phyloP scores from a whole-genome alignment of 805 yeast species.

The Candida chauliodis region DNA sequence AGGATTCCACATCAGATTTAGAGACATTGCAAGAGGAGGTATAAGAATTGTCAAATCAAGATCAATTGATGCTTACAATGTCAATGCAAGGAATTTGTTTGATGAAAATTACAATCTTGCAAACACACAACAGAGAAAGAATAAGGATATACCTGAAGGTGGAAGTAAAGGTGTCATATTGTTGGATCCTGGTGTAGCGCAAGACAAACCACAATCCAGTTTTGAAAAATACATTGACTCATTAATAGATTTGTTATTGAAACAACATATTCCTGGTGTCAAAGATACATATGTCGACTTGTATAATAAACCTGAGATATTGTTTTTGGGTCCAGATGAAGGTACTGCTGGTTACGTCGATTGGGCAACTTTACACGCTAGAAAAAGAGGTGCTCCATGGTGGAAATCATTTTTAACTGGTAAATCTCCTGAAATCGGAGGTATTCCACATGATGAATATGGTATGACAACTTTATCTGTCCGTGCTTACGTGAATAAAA shows the following conservation, averaged over 20 bases:
- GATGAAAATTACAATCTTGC: slow-evolving; percentile 97
- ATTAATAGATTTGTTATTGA: slow-evolving; percentile 75
- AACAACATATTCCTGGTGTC: slow-evolving; percentile 64
- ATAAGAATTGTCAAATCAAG: slow-evolving; percentile 90
- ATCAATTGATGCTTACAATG: slow-evolving; percentile 77
- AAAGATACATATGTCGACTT: slow-evolving; percentile 83
- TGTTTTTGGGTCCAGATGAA: slow-evolving; percentile 99
- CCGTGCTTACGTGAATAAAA: slow-evolving; percentile 83
- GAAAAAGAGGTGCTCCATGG: slow-evolving; percentile 89
- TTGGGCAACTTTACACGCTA: slow-evolving; percentile 97
- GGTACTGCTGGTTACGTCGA: slow-evolving; percentile 94
- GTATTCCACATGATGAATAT: slow-evolving; percentile 96
- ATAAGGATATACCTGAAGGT: slow-evolving; percentile 98
- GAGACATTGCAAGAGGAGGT: slow-evolving; percentile 98
- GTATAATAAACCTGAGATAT: slow-evolving; percentile 79
- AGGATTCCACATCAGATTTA: slow-evolving; percentile 95
- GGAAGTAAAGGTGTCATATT: slow-evolving; percentile 97
- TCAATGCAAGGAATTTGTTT: slow-evolving; percentile 82
- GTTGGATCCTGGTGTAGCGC: slow-evolving; percentile 72
- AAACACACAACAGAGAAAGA: slow-evolving; percentile 91
- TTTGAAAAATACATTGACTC: slow-evolving; percentile 93
- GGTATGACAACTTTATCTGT: slow-evolving; percentile 98
- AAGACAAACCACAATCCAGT: slow-evolving; percentile 75
- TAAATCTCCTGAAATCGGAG: slow-evolving; percentile 86
- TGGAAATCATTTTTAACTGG: slow-evolving; percentile 99